Base-by-base conservation (phyloP, 202 grass and related monocot species). In the Elaeis oleifera region DNA sequence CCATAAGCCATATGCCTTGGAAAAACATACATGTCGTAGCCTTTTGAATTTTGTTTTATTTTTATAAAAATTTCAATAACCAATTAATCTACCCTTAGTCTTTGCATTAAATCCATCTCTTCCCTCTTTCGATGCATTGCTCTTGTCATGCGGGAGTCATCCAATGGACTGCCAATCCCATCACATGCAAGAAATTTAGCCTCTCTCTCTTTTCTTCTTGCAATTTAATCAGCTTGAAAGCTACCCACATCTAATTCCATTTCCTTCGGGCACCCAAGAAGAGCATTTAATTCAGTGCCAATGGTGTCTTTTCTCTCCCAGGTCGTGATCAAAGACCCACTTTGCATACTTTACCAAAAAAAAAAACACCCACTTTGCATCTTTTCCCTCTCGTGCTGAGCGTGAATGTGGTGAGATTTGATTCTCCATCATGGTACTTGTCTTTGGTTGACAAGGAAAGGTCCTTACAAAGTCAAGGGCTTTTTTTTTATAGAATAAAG, bases 261-360 rank as follows among this genome's bases (percentile, higher is more conserved):
- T 81, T 75, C 58, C 65, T 63, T 23, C 23, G 58, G 74, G 66
- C 39, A 72, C 62, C 62, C 54, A 77, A 61, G 51, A 50, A 65
- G 70, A 21, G 70, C 74, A 78, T 83, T 55, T 68, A 66, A 83
- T 65, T 83, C 70, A 78, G 74, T 78, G 74, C 64, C 60, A 51
- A 63, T 50, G 74, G 72, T 74, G 70, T 64, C 68, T 52, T 51
- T 60, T 61, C 27, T 44, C 67, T 56, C 68, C 63, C 61, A 59
- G 71, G 56, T 81, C 55, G 44, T 31, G 9, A 66, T 71, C 71
- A 3, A 63, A 59, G 19, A 11, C 27, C 61, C 55, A 53, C 78
- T 29, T 75, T 79, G 61, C 63, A 51, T 54, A 20, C 20, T 20
- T 20, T 20, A 20, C 20, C 20, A 20, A 20, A 20, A 20, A 20